Conservation (phyloP, 331 rosid species). For the Acacia concinna region DNA sequence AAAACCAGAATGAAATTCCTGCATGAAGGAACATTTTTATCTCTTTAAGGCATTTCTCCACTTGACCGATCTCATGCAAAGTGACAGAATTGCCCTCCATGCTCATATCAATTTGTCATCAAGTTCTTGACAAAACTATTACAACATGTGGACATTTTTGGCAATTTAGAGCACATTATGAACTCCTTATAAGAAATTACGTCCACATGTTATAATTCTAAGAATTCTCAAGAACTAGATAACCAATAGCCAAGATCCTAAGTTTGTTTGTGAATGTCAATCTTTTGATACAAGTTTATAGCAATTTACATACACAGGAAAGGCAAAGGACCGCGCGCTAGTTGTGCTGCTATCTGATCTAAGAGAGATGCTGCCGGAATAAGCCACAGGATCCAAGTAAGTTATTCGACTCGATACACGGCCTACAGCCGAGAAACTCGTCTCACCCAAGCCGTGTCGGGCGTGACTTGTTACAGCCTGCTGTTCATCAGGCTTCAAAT, state of each 20-base stretch:
- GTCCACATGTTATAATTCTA: neutral
- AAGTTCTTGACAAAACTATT: neutral
- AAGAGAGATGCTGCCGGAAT: slow-evolving; percentile 86
- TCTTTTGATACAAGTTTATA: neutral
- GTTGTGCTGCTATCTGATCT: slow-evolving; percentile 96
- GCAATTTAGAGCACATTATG: neutral
- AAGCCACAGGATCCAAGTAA: slow-evolving; percentile 67
- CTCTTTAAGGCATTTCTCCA: neutral
- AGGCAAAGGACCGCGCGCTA: slow-evolving; percentile 95
- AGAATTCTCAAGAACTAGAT: neutral
- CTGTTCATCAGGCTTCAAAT: slow-evolving; percentile 26
- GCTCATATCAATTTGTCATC: neutral
- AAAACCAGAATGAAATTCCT: neutral
- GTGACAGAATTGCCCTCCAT: neutral
- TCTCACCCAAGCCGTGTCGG: slow-evolving; percentile 56
- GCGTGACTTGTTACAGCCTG: slow-evolving; percentile 29
- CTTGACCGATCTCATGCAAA: neutral
- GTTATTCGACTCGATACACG: slow-evolving; percentile 52
- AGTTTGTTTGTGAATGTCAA: neutral
- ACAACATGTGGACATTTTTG: neutral
- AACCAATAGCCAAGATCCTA: neutral
- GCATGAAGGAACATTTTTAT: neutral
- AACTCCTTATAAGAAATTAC: neutral
- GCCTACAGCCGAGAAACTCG: slow-evolving; percentile 70
- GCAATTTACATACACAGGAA: slow-evolving; percentile 80